These are phyloP conservation scores for Verticillium dahliae DNA, from an alignment of 2,329 filamentous ascomycete species.

Conservation along the genomic window DNA sequence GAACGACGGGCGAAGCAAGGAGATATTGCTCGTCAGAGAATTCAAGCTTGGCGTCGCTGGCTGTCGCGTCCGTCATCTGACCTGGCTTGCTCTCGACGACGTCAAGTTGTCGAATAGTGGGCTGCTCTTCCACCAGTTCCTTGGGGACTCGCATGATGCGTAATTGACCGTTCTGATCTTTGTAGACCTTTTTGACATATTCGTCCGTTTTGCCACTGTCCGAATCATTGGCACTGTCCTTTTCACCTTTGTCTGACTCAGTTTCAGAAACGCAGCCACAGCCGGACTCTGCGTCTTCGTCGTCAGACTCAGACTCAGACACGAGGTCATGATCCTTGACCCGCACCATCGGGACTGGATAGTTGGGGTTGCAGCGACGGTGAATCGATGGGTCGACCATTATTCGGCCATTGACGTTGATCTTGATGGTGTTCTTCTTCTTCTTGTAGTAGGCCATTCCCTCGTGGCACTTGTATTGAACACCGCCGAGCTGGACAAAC, in stretches of 20 bases:
- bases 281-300: constrained; percentile 32
- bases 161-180: constrained; percentile 29
- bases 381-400: constrained; percentile 41
- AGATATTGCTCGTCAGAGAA: constrained; percentile 32
- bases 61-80: background rate
- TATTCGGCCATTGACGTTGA: constrained; percentile 24
- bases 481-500: constrained; percentile 38
- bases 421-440: constrained; percentile 17
- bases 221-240: constrained; percentile 31
- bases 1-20: constrained; percentile 37
- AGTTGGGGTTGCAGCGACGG: constrained; percentile 80
- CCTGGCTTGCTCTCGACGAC: background rate
- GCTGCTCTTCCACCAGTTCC: constrained; percentile 23
- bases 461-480: constrained; percentile 40
- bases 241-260: constrained; percentile 12
- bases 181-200: constrained; percentile 46
- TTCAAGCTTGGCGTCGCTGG: constrained; percentile 29
- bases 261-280: constrained; percentile 26
- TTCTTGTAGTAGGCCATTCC: constrained; percentile 29
- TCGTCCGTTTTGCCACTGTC: constrained; percentile 33
- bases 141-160: constrained; percentile 26
- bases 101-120: constrained; percentile 43
- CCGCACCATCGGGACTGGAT: constrained; percentile 67
- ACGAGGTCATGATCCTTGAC: constrained; percentile 62
- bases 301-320: constrained; percentile 40